Base-by-base conservation (phyloP, 257 asterid species). In the Dorcoceras hygrometricum region DNA sequence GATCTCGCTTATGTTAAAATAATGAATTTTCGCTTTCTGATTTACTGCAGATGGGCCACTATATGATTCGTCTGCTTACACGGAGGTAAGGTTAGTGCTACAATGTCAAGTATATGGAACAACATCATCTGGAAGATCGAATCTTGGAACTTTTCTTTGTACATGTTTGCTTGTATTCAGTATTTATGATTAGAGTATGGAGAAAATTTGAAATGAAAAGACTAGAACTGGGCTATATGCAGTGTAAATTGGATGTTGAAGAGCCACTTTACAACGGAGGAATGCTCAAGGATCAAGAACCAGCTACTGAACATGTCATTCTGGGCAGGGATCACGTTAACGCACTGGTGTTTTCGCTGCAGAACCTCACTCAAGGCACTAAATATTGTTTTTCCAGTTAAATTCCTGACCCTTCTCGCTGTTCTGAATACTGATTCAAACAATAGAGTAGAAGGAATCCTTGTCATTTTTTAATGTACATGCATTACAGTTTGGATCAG, bases 191-290 rank as follows among this genome's bases (percentile, higher is more conserved):
- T 23, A 28, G 12, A 34, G 19, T 66, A 5, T 34, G 18, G 34
- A 2, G 34, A 29, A 29, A 26, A 26, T 4, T 26, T 26, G 29
- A 26, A 4, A 4, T 26, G 29, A 26, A 26, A 29, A 29, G 8
- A 11, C n/a, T 19, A 48, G 11, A 27, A 54, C 20, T 31, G 57
- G 11, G 6, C 9, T 12, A 29, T 28, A 23, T 25, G 76, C 75
- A 79, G 87, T 81, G 89, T 28, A 81, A 76, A 70, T 48, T n/a
- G 68, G 64, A 65, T 26, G 82, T 87, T 0, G 87, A 79, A 63
- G 60, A 72, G 67, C 72, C 89, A 67, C 81, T 81, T 16, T 84
- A 81, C 68, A 25, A 66, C 14, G 89, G 89, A 57, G 89, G 89
- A 9, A 19, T 81, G 43, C 77, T 84, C 66, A 71, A 67, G 58